A percentile compares a stretch with the other conserved stretches of the same genome.
These are phyloP conservation scores for Zoysia japonica DNA, from an alignment of 176 grass and related monocot genomes.

Conservation along the genomic window DNA sequence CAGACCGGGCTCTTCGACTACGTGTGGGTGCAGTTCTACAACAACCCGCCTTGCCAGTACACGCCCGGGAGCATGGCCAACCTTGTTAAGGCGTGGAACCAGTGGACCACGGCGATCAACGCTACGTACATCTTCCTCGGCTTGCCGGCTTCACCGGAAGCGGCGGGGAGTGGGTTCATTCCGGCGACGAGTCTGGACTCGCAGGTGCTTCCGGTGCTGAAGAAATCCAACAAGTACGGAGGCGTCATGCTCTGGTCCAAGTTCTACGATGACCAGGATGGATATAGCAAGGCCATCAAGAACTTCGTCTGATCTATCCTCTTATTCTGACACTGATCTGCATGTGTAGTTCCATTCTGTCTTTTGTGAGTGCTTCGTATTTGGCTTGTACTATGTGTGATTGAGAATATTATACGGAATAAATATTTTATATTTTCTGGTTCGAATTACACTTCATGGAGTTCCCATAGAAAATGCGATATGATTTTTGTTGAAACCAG, in stretches of 20 bases:
- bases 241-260: slow-evolving; percentile 79
- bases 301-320: slow-evolving; percentile 42
- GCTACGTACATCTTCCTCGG: slow-evolving; percentile 18
- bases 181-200: slow-evolving; percentile 13
- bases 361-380: no score
- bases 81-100: slow-evolving; percentile 5
- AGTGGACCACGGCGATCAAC: background rate
- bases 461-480: no score
- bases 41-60: slow-evolving; percentile 30
- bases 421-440: no score
- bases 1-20: slow-evolving; percentile 62
- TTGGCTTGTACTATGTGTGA: no score
- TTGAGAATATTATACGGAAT: no score
- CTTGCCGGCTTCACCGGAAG: background rate
- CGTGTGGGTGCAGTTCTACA: slow-evolving; percentile 60
- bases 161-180: slow-evolving; percentile 21
- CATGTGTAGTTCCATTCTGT: no score
- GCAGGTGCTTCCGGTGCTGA: slow-evolving; percentile 31
- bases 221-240: slow-evolving; percentile 48
- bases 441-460: no score
- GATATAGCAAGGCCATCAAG: slow-evolving; percentile 55
- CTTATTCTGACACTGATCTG: no score
- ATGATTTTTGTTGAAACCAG: no score
- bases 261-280: slow-evolving; percentile 60
- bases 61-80: background rate